Evolutionary conservation across 2,329 filamentous ascomycete species (phyloP).

Genomic region (Fusarium xyrophilum): DNA sequence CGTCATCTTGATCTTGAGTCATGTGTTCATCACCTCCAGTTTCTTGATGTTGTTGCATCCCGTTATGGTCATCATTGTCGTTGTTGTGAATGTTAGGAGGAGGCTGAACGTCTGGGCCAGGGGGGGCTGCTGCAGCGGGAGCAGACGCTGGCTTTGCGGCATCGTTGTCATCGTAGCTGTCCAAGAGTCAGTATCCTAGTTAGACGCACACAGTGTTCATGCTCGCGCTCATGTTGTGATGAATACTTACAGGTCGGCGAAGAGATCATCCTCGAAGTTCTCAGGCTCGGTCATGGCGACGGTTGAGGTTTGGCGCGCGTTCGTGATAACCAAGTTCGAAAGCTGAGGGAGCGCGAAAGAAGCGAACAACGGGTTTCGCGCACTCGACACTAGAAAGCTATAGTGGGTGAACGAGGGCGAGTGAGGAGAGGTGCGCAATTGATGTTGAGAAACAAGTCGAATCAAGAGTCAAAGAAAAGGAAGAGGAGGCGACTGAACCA

Average conservation of each 20-base stretch:
- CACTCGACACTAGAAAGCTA: background rate
- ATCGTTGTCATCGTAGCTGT: slow-evolving; percentile 71
- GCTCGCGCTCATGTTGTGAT: background rate
- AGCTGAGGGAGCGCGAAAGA: background rate
- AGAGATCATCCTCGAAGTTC: slow-evolving; percentile 91
- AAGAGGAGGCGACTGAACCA: slow-evolving; percentile 24
- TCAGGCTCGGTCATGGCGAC: slow-evolving; percentile 77
- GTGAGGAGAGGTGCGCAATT: background rate
- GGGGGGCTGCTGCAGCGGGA: slow-evolving; percentile 39
- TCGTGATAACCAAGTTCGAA: slow-evolving; percentile 10
- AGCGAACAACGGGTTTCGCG: slow-evolving; percentile 2
- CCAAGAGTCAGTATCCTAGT: slow-evolving; percentile 3
- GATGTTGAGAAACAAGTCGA: slow-evolving; percentile 1
- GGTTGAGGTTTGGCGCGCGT: slow-evolving; percentile 11
- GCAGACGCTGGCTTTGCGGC: slow-evolving; percentile 51
- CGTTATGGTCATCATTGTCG: slow-evolving; percentile 35
- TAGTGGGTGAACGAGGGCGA: background rate
- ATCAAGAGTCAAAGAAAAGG: slow-evolving; percentile 19
- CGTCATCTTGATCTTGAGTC: slow-evolving; percentile 56
- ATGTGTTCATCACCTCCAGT: slow-evolving; percentile 51
- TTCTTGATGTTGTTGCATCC: slow-evolving; percentile 31
- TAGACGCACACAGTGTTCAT: background rate
- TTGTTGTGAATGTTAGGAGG: slow-evolving; percentile 40
- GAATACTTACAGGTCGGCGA: slow-evolving; percentile 82
- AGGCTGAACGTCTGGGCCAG: slow-evolving; percentile 40